These are phyloP conservation scores for Nitzschia sp. DNA, from an alignment of 108 stramenopile genomes.

Conservation along the genomic window DNA sequence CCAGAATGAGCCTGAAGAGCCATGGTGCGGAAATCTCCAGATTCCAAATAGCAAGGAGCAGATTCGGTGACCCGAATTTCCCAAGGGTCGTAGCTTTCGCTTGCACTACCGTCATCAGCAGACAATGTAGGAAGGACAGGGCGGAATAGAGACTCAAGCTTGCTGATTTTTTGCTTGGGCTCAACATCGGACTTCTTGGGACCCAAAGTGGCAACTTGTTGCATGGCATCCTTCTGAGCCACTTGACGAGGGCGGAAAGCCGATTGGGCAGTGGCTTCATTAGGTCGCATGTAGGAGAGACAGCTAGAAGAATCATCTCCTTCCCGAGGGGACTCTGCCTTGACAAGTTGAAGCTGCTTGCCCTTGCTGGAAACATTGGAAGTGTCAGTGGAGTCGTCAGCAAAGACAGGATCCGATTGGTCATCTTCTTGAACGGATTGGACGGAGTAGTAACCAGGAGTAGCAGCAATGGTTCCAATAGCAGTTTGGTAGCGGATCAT, in stretches of 20 bases:
- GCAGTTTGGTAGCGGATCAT: conserved; percentile 11
- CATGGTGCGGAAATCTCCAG: conserved; percentile 7
- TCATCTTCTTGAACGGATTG: conserved; percentile 3
- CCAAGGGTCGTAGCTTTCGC: conserved; percentile 27
- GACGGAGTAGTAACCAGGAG: conserved; percentile 12
- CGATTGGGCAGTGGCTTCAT: conserved; percentile 3
- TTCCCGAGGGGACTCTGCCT: background rate
- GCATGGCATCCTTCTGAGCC: background rate
- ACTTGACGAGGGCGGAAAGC: conserved; percentile 13
- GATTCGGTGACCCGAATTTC: conserved; percentile 48
- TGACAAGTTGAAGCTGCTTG: background rate
- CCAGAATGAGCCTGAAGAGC: background rate
- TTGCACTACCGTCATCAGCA: conserved; percentile 31
- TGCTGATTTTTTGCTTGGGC: conserved; percentile 28
- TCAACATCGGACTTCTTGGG: background rate
- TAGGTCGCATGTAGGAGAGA: conserved; percentile 5
- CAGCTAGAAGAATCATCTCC: conserved; percentile 17
- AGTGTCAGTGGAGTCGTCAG: conserved; percentile 1
- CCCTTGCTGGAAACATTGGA: background rate
- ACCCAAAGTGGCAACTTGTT: conserved; percentile 2
- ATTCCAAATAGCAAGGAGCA: conserved; percentile 35
- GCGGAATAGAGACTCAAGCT: conserved; percentile 41
- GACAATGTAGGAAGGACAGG: conserved; percentile 37
- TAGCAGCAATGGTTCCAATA: conserved; percentile 17
- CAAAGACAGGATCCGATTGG: background rate